Evolutionary conservation across 1,139 yeast species (phyloP).

Genomic region (Magnusiomyces suaveolens): DNA sequence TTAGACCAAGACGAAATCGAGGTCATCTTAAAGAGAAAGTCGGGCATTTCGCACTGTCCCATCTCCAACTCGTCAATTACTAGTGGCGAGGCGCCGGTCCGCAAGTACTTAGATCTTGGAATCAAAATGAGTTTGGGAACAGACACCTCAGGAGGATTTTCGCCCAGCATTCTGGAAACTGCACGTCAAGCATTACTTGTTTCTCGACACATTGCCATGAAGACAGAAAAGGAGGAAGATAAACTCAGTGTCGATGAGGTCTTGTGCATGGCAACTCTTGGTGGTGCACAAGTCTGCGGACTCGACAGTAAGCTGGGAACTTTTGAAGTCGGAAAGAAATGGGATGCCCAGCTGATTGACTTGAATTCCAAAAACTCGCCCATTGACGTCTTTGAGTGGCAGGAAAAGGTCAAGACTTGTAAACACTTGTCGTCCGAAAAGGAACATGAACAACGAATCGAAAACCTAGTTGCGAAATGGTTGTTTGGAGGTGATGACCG

Average conservation of each 20-base stretch:
- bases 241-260: conserved; percentile 63
- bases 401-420: conserved; percentile 25
- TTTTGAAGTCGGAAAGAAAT: conserved; percentile 65
- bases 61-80: conserved; percentile 81
- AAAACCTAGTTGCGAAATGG: conserved; percentile 74
- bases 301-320: conserved; percentile 53
- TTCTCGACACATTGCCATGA: conserved; percentile 75
- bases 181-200: conserved; percentile 76
- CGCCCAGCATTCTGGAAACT: conserved; percentile 64
- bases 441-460: conserved; percentile 30
- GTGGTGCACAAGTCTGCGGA: conserved; percentile 77
- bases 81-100: conserved; percentile 83
- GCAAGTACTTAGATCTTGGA: conserved; percentile 54
- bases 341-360: conserved; percentile 77
- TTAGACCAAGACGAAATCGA: conserved; percentile 54
- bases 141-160: conserved; percentile 87
- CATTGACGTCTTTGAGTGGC: conserved; percentile 73
- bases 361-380: conserved; percentile 43
- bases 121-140: conserved; percentile 83
- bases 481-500: conserved; percentile 92
- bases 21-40: conserved; percentile 42
- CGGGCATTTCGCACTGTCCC: conserved; percentile 91
- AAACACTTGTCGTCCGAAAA: conserved; percentile 6
- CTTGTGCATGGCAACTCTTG: conserved; percentile 72
- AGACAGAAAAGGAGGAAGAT: conserved; percentile 35